Conservation (phyloP, 2,329 filamentous ascomycete genomes). For the Botrytis medusae region DNA sequence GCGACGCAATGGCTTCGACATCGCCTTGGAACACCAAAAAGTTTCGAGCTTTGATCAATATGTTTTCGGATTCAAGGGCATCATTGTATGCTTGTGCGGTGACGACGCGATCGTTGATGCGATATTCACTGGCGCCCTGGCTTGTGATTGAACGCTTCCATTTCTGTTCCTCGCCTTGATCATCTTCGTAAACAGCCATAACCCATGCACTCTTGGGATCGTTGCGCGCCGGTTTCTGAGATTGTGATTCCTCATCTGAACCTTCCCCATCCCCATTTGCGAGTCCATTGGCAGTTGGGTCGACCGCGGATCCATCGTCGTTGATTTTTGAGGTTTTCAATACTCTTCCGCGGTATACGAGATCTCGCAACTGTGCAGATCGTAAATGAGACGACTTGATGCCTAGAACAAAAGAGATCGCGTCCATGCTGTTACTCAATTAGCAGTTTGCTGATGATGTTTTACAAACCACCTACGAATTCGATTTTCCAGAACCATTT, state of each 20-base stretch:
- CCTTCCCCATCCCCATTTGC: conserved; percentile 61
- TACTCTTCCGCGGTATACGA: conserved; percentile 93
- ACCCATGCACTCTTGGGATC: conserved; percentile 98
- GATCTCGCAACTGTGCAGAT: conserved; percentile 87
- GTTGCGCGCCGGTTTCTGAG: conserved; percentile 65
- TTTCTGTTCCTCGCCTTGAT: conserved; percentile 88
- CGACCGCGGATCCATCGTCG: conserved; percentile 70
- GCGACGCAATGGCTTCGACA: conserved; percentile 93
- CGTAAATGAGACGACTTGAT: conserved; percentile 98
- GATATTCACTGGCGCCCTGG: conserved; percentile 87
- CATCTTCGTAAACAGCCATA: conserved; percentile 98
- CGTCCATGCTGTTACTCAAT: conserved; percentile 76
- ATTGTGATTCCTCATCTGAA: conserved; percentile 56
- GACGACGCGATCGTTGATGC: conserved; percentile 90
- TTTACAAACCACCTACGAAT: conserved; percentile 69
- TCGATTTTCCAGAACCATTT: conserved; percentile 99
- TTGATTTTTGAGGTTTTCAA: conserved; percentile 91
- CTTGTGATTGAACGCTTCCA: conserved; percentile 96
- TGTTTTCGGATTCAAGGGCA: conserved; percentile 88
- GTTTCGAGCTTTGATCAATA: conserved; percentile 95
- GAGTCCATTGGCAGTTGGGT: conserved; percentile 57
- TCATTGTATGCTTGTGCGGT: conserved; percentile 92
- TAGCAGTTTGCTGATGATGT: conserved; percentile 28
- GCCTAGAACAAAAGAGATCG: conserved; percentile 96
- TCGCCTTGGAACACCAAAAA: conserved; percentile 98